Evolutionary conservation across 1,284 basidiomycete genomes (phyloP).

Genomic region (Rhizoctonia solani): DNA sequence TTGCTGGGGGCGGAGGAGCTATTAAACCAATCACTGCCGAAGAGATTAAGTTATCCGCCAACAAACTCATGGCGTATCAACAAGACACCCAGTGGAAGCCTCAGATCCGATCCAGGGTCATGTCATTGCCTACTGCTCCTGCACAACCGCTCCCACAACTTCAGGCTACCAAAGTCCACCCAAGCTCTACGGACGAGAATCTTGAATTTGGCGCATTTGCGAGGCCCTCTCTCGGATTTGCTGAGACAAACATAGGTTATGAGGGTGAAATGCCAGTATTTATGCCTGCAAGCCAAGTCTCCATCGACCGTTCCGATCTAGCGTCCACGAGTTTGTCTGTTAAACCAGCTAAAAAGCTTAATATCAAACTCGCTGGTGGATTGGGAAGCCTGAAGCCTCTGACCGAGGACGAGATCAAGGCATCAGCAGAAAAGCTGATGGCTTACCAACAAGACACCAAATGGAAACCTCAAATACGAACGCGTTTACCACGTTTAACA

Average conservation of each 20-base stretch:
- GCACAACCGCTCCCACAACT: not conserved
- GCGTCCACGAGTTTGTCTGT: not conserved
- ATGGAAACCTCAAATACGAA: constrained; percentile 28
- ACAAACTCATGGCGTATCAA: constrained; percentile 23
- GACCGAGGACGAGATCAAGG: constrained; percentile 29
- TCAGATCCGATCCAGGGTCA: not conserved
- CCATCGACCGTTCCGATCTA: constrained; percentile 13
- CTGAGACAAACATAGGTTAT: not conserved
- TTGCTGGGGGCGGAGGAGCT: constrained; percentile 19
- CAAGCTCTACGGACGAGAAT: not conserved
- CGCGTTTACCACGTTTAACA: not conserved
- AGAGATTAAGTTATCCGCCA: constrained; percentile 14
- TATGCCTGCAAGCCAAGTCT: constrained; percentile 30
- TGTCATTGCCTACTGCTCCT: not conserved
- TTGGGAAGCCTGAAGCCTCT: constrained; percentile 14
- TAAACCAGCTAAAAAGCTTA: not conserved
- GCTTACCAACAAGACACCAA: constrained; percentile 25
- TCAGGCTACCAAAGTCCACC: not conserved
- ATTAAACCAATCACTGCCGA: constrained; percentile 26
- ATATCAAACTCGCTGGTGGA: constrained; percentile 29
- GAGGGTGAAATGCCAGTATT: constrained; percentile 24
- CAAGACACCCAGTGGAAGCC: constrained; percentile 25
- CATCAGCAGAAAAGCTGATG: constrained; percentile 25
- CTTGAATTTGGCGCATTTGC: constrained; percentile 20
- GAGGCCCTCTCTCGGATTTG: not conserved